These are phyloP conservation scores for Phytophthora agathidicida DNA, from an alignment of 352 stramenopile species.

Conservation along the genomic window DNA sequence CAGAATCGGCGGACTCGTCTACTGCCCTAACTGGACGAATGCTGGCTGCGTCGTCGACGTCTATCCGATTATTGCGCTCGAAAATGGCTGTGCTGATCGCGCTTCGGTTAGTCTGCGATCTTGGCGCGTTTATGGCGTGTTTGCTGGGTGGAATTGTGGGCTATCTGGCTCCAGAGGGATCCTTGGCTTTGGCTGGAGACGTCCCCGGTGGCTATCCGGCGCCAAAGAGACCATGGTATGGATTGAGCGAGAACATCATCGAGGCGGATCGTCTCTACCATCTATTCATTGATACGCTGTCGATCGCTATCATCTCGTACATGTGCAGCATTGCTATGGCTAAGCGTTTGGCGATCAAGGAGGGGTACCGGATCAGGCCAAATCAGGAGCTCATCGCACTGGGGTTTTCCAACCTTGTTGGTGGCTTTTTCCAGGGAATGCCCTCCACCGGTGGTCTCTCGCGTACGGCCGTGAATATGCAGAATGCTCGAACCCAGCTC, in stretches of 20 bases:
- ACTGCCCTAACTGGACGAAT: slow-evolving; percentile 55
- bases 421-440: slow-evolving; percentile 91
- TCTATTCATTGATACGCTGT: slow-evolving; percentile 75
- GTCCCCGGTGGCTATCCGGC: slow-evolving; percentile 81
- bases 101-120: slow-evolving; percentile 55
- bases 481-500: slow-evolving; percentile 87
- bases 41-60: slow-evolving; percentile 34
- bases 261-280: slow-evolving; percentile 55
- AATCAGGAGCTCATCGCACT: slow-evolving; percentile 92
- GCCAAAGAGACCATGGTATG: slow-evolving; percentile 50
- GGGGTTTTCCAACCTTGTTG: slow-evolving; percentile 90
- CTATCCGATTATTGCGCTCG: slow-evolving; percentile 29
- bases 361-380: slow-evolving; percentile 79
- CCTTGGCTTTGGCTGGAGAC: slow-evolving; percentile 73
- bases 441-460: slow-evolving; percentile 90
- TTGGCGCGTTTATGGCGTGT: slow-evolving; percentile 82
- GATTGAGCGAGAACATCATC: slow-evolving; percentile 47
- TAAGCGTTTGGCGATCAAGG: slow-evolving; percentile 83
- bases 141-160: slow-evolving; percentile 70
- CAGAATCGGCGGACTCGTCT: slow-evolving; percentile 56
- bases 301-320: slow-evolving; percentile 92
- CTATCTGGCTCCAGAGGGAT: slow-evolving; percentile 65
- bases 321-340: slow-evolving; percentile 92
- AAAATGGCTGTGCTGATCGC: slow-evolving; percentile 45
- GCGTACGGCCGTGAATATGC: slow-evolving; percentile 92